Conservation (phyloP, 75 land plant species). For the Pinus albicaulis region DNA sequence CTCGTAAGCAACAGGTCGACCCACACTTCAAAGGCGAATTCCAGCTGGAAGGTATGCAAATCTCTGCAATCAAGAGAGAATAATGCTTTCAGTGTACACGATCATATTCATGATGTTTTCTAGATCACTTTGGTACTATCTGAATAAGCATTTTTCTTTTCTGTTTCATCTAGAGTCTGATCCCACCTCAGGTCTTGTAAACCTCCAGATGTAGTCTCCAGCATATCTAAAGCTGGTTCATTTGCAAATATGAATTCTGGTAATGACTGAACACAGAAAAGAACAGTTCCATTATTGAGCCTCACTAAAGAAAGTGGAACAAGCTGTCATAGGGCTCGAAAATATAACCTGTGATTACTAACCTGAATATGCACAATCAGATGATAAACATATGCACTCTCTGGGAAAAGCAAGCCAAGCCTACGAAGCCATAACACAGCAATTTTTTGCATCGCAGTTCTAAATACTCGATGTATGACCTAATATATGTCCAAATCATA, state of each 20-base stretch:
- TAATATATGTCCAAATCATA: not conserved
- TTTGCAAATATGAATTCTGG: constrained; percentile 56
- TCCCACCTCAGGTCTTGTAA: constrained; percentile 34
- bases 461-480: not conserved
- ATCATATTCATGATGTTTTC: not conserved
- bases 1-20: constrained; percentile 25
- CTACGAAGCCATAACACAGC: not conserved
- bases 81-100: not conserved
- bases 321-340: not conserved
- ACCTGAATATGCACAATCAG: not conserved
- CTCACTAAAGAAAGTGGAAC: constrained; percentile 3
- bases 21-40: constrained; percentile 18
- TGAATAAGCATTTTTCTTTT: constrained; percentile 25
- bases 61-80: constrained; percentile 15
- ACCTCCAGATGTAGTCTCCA: constrained; percentile 37
- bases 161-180: constrained; percentile 32
- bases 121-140: constrained; percentile 35
- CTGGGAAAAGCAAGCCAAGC: not conserved
- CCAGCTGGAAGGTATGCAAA: constrained; percentile 26
- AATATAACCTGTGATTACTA: not conserved
- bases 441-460: not conserved
- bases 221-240: constrained; percentile 48
- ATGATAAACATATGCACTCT: not conserved
- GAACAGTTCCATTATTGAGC: not conserved
- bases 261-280: constrained; percentile 21